Conservation (phyloP, 2,329 filamentous ascomycete species). For the Aspergillus puulaauensis region DNA sequence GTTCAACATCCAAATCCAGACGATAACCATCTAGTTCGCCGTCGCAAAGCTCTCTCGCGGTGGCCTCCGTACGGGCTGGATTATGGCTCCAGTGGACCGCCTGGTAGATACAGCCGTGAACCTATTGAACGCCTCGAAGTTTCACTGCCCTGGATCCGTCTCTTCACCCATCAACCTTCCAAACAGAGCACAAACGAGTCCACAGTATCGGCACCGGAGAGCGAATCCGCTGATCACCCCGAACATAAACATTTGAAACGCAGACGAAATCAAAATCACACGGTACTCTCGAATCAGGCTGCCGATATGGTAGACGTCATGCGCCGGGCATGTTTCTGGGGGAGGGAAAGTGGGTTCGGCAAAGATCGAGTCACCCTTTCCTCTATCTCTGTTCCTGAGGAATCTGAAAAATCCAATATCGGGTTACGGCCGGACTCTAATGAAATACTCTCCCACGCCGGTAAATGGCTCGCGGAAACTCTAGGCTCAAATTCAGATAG, state of each 20-base stretch:
- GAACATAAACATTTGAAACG: not conserved
- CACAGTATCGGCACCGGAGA: not conserved
- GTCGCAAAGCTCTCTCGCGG: constrained; percentile 37
- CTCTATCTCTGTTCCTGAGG: not conserved
- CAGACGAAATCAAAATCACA: constrained; percentile 7
- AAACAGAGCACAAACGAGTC: not conserved
- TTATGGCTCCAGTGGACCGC: constrained; percentile 26
- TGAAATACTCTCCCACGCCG: not conserved
- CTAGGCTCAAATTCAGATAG: not conserved
- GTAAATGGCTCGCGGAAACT: not conserved
- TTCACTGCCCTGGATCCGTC: constrained; percentile 32
- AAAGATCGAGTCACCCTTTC: constrained; percentile 35
- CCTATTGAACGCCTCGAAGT: constrained; percentile 27
- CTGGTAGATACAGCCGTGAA: constrained; percentile 14
- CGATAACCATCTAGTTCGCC: constrained; percentile 21
- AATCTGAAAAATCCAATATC: no score
- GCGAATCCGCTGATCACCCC: not conserved
- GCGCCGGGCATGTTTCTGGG: constrained; percentile 46
- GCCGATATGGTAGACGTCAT: constrained; percentile 43
- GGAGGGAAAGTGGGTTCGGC: constrained; percentile 39
- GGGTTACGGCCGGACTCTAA: no score
- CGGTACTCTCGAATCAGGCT: constrained; percentile 38
- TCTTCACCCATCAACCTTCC: constrained; percentile 18
- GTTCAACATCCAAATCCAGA: not conserved
- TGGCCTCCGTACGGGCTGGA: constrained; percentile 42